phyloP scores from a whole-genome alignment of 2,329 filamentous ascomycete genomes.

The Stemphylium beticola region DNA sequence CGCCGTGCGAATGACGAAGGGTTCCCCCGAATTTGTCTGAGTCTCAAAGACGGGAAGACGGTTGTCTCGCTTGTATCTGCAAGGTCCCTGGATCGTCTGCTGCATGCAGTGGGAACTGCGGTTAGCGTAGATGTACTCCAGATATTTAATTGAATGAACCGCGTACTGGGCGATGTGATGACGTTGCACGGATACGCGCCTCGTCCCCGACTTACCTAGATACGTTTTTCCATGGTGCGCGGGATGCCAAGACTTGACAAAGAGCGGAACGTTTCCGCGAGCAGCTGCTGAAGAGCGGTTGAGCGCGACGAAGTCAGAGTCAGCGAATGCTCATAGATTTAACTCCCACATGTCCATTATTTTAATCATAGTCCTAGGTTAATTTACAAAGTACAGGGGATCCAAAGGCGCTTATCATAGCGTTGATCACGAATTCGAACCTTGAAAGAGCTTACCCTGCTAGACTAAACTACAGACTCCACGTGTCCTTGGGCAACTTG shows the following conservation, averaged over 20 bases:
- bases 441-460: not conserved
- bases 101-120: too few relatives aligned
- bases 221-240: too few relatives aligned
- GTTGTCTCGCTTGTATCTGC: too few relatives aligned
- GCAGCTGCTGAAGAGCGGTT: not conserved
- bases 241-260: not conserved
- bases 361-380: not conserved
- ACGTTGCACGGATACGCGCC: too few relatives aligned
- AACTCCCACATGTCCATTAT: not conserved
- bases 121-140: too few relatives aligned
- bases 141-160: too few relatives aligned
- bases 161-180: too few relatives aligned
- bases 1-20: too few relatives aligned
- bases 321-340: not conserved
- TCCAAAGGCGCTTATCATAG: not conserved
- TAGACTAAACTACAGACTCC: not conserved
- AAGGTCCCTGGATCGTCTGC: too few relatives aligned
- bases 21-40: too few relatives aligned
- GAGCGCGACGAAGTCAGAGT: not conserved
- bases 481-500: not conserved
- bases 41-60: too few relatives aligned
- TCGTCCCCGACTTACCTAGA: too few relatives aligned
- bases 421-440: not conserved
- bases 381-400: not conserved
- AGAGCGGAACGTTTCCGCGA: not conserved